Percentiles rank a stretch among this genome's conserved stretches.
These are phyloP conservation scores for Pseudocercospora eumusae DNA, from an alignment of 2,329 filamentous ascomycete genomes.

Conservation along the genomic window DNA sequence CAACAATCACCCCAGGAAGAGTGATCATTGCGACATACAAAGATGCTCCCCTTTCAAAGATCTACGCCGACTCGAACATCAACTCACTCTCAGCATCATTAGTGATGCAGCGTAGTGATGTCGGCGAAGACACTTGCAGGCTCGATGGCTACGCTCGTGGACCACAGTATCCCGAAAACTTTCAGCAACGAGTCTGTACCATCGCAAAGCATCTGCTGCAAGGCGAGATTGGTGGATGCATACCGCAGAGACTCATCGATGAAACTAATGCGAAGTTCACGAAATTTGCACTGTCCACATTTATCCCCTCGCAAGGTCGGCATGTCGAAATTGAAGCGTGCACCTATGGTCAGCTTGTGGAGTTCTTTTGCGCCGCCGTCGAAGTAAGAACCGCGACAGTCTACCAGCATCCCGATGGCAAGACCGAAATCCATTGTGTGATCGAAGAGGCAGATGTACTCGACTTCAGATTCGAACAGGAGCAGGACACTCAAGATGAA, in stretches of 20 bases:
- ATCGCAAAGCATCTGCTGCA: not conserved
- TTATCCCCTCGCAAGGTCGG: not conserved
- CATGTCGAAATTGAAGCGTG: not conserved
- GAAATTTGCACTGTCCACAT: not conserved
- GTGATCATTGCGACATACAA: not conserved
- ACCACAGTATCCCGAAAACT: not conserved
- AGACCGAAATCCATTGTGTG: not conserved
- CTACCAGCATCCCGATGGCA: not conserved
- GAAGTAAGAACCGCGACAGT: not conserved
- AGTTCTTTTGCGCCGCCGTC: not conserved
- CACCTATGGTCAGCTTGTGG: not conserved
- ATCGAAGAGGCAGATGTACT: not conserved
- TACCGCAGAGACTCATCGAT: not conserved
- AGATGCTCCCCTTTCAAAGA: not conserved
- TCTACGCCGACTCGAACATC: slow-evolving; percentile 5
- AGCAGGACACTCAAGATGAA: not conserved
- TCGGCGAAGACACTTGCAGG: slow-evolving; percentile 4
- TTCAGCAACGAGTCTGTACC: not conserved
- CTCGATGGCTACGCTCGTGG: not conserved
- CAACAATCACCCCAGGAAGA: not conserved
- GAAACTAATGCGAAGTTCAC: not conserved
- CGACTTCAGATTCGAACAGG: not conserved
- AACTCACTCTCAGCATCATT: not conserved
- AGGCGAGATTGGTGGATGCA: not conserved
- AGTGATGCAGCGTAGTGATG: not conserved